These are phyloP conservation scores for Cryptosporidium canis DNA, from an alignment of 169 alveolate genomes.

Conservation along the genomic window DNA sequence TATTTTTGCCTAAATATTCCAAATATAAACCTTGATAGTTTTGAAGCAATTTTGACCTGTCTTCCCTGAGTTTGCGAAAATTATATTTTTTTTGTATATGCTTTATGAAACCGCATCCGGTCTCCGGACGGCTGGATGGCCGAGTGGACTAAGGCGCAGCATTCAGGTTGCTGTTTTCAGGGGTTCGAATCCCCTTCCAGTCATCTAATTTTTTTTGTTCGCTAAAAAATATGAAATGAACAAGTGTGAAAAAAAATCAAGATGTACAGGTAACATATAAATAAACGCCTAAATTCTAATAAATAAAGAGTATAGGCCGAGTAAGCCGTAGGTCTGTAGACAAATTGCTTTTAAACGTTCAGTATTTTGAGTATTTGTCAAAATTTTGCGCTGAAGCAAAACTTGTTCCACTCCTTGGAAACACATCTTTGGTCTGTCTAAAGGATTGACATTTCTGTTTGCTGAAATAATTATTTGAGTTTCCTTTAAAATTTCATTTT, in stretches of 20 bases:
- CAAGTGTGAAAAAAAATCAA: neutral
- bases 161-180: slow-evolving; percentile 74
- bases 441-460: slow-evolving; percentile 16
- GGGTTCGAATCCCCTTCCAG: slow-evolving; percentile 75
- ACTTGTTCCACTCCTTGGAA: neutral
- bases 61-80: neutral
- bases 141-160: slow-evolving; percentile 75
- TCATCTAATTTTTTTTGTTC: slow-evolving; percentile 27
- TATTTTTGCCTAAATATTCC: neutral
- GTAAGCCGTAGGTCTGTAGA: slow-evolving; percentile 20
- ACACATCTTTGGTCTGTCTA: slow-evolving; percentile 41
- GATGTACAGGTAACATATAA: neutral
- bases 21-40: neutral
- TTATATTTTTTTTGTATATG: neutral
- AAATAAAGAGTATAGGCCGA: neutral
- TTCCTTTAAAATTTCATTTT: neutral
- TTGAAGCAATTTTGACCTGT: neutral
- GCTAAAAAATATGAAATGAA: neutral
- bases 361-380: neutral
- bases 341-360: slow-evolving; percentile 3
- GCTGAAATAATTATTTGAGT: neutral
- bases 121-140: slow-evolving; percentile 64
- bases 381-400: neutral
- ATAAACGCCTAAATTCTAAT: neutral
- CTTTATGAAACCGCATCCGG: neutral